Conservation (phyloP, 2,329 filamentous ascomycete species). For the Cladophialophora yegresii region DNA sequence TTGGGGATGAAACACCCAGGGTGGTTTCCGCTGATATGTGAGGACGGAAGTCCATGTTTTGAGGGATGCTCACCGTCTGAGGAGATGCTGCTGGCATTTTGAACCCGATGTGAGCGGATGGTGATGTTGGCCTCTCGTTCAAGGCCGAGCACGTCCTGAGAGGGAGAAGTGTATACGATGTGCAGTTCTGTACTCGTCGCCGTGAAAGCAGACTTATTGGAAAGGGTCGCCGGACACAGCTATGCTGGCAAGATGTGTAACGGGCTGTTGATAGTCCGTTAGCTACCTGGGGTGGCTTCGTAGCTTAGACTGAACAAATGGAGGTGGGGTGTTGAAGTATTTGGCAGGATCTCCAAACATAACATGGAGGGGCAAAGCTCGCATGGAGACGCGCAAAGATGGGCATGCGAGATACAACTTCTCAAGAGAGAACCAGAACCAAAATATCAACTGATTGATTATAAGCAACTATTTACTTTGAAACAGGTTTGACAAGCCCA, state of each 20-base stretch:
- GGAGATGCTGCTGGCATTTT: constrained; percentile 36
- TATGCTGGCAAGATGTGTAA: background rate
- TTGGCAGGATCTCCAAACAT: background rate
- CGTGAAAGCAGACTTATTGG: background rate
- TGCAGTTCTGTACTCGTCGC: too few relatives aligned
- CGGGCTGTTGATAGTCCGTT: too few relatives aligned
- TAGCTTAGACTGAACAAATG: background rate
- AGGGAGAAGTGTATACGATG: too few relatives aligned
- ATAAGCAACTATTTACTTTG: constrained; percentile 16
- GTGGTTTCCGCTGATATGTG: background rate
- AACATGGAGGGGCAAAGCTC: background rate
- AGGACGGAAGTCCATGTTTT: background rate
- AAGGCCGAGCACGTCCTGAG: background rate
- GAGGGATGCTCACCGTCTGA: constrained; percentile 31
- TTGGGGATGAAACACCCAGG: background rate
- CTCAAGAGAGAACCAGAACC: background rate
- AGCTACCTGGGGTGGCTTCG: background rate
- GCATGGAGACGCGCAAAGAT: background rate
- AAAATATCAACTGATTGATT: constrained; percentile 7
- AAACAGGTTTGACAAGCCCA: background rate
- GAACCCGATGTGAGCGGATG: background rate
- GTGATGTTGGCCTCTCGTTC: background rate
- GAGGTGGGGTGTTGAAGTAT: background rate
- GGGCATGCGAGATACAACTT: background rate
- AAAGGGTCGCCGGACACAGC: background rate